A percentile compares a stretch with the other conserved stretches of the same genome.
Evolutionary conservation across 106 monocot genomes (phyloP).

Genomic region (Platanthera guangdongensis): DNA sequence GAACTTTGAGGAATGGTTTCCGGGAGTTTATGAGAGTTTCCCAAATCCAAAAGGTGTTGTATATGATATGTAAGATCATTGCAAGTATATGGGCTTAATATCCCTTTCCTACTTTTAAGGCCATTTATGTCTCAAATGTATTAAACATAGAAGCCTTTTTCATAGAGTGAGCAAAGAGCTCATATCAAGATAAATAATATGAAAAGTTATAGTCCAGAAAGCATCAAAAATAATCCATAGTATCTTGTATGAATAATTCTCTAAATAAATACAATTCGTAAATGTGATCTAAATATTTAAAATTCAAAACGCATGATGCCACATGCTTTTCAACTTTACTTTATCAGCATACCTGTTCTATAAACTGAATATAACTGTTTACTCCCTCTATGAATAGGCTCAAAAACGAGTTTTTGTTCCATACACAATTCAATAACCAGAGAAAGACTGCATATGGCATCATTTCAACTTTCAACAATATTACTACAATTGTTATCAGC

Average conservation of each 20-base stretch:
- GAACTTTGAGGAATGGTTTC: too few species aligned
- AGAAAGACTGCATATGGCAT: too few species aligned
- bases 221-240: background rate
- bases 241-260: background rate
- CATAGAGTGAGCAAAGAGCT: background rate
- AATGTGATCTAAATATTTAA: background rate
- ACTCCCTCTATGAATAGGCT: slow-evolving; percentile 37
- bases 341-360: slow-evolving; percentile 51
- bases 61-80: too few species aligned
- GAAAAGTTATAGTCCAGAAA: background rate
- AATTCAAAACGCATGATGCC: background rate
- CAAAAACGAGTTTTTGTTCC: background rate
- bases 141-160: background rate
- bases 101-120: background rate
- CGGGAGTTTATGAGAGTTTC: too few species aligned
- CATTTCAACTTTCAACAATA: background rate
- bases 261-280: background rate
- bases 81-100: background rate
- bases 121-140: background rate
- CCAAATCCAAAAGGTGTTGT: too few species aligned
- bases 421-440: too few species aligned
- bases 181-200: background rate
- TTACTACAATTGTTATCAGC: background rate
- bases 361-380: slow-evolving; percentile 59
- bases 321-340: background rate